Evolutionary conservation across 441 rosid genomes (phyloP), one percentile per base, ranked within the genome.

Genomic region (Codiaeum variegatum): DNA sequence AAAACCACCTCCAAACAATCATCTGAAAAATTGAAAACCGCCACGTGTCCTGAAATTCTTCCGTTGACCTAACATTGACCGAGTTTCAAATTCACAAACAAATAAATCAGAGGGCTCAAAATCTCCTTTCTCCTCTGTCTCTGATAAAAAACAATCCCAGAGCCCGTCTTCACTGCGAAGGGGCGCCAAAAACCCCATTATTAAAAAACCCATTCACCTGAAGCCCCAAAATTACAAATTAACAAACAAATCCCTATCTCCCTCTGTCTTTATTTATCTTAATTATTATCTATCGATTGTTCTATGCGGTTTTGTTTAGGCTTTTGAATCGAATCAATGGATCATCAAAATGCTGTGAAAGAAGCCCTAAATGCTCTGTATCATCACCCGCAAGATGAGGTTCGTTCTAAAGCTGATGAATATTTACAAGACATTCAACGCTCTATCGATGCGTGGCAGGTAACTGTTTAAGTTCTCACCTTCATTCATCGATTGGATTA

Each of bases 401-500:
- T 88, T 46, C 98, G 97, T 64, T 81, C 82, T 71, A 84, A 88
- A 76, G 99, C 99, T 71, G 99, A 94, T 91, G 90, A 85, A 8
- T 94, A 95, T 97, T 86, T 94, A 36, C 99, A 92, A 78, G 85
- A 82, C 60, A 92, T 95, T 78, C 98, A 95, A 74, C 94, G 89
- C 81, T 91, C 98, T 38, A 76, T 92, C 82, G 98, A 94, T 79
- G 98, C 99, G 72, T 94, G 99, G 99, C 97, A 92, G 98, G 97
- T 85, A 69, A 66, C 70, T 51, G 62, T 2, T 55, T 8, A 0
- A 15, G n/a, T 29, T 40, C 71, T 56, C 11, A 40, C 32, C 3
- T 51, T 28, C 52, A 31, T 28, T 6, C 12, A 24, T 47, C 58
- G 63, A 60, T 44, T 31, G 34, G 63, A 60, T 44, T 31, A 42